These are phyloP conservation scores for Dendrobium officinale DNA, from an alignment of 106 monocot species.

Conservation along the genomic window DNA sequence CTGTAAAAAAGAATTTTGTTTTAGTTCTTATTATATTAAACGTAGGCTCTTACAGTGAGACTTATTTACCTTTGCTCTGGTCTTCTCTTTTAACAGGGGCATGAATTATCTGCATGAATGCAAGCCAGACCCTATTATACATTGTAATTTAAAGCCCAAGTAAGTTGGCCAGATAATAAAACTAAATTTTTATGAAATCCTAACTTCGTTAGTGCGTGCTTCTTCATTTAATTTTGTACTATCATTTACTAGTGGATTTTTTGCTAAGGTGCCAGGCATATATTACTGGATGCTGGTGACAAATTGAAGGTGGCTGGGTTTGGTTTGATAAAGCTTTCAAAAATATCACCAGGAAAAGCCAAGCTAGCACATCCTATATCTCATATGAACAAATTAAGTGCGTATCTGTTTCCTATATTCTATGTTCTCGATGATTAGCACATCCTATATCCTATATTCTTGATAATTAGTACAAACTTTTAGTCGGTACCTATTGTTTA, in stretches of 20 bases:
- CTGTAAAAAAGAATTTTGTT: background rate
- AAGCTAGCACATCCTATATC: slow-evolving; percentile 42
- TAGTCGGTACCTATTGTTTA: background rate
- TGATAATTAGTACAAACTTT: background rate
- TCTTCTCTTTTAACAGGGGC: slow-evolving; percentile 44
- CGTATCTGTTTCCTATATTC: background rate
- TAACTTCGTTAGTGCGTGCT: background rate
- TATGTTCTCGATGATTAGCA: background rate
- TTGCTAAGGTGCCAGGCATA: slow-evolving; percentile 93
- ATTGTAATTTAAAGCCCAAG: slow-evolving; percentile 68
- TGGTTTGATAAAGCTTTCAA: slow-evolving; percentile 76
- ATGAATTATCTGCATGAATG: slow-evolving; percentile 81
- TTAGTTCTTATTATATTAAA: background rate
- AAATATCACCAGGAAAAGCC: slow-evolving; percentile 57
- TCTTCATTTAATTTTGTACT: slow-evolving; percentile 21
- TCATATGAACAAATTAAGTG: slow-evolving; percentile 20
- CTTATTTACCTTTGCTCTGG: background rate
- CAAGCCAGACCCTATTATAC: slow-evolving; percentile 77
- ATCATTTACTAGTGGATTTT: slow-evolving; percentile 53
- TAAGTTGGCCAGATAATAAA: slow-evolving; percentile 43
- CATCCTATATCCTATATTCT: background rate
- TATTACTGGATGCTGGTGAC: slow-evolving; percentile 81
- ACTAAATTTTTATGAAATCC: slow-evolving; percentile 4
- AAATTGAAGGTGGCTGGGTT: slow-evolving; percentile 80
- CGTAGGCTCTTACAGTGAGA: background rate